Evolutionary conservation across 345 rosid species (phyloP), one percentile per base, ranked within the genome.

Genomic region (Gossypium raimondii): DNA sequence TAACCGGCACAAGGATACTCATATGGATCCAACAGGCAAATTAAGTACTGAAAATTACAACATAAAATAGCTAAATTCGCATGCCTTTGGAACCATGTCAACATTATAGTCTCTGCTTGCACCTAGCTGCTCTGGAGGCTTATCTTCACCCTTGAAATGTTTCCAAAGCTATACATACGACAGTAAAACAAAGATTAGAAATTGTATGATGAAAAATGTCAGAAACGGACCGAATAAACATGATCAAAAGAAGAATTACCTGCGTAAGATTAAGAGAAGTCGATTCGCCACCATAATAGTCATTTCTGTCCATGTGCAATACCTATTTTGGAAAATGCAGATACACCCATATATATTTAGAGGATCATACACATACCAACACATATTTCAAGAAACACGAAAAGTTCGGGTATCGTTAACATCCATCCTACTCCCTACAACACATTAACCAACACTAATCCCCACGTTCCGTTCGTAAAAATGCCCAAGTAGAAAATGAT

Each of bases 1-100:
- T n/a, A 20, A 43, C 27, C 2, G 18, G 17, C 52, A 63, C 12
- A 63, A 34, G 17, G 12, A 63, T 63, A 38, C 4, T 62, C 47
- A 64, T 9, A 64, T 3, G 47, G 11, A 63, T 38, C 67, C 24
- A 34, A 38, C 24, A 63, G 7, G 47, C 22, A 34, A 63, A 68
- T 25, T 9, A 25, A 50, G 13, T 48, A 48, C 8, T 13, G 58
- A 50, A 68, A 50, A 27, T 16, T 27, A 69, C 24, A 70, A 34
- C 41, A 70, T 50, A 51, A 27, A 2, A 68, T 14, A 48, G 44
- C 16, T 51, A 27, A 51, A 69, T 27, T 52, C 17, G 20, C 22
- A 68, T 82, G 89, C 96, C 93, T 95, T 93, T 11, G 96, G 98
- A 43, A 90, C 76, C 99, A 93, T 95, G 73, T 93, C 98, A 45